These are phyloP conservation scores for Penicillium sp. DNA, from an alignment of 2,329 filamentous ascomycete species.

Conservation along the genomic window DNA sequence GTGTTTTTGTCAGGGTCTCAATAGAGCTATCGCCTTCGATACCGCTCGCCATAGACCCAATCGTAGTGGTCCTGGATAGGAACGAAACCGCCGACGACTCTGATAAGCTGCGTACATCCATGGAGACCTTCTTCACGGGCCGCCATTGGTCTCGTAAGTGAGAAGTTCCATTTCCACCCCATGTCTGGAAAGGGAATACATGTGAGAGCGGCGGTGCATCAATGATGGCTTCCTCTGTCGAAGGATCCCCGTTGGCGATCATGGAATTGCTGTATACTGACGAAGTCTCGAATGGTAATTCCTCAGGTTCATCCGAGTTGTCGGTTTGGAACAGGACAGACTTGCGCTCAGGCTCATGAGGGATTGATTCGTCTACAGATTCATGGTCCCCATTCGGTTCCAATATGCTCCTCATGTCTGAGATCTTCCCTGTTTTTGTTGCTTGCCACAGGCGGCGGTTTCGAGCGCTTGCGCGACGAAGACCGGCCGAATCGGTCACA, in stretches of 20 bases:
- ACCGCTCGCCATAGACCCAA: slow-evolving; percentile 68
- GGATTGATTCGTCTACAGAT: slow-evolving; percentile 26
- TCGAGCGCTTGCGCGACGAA: slow-evolving; percentile 78
- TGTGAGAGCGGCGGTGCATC: slow-evolving; percentile 60
- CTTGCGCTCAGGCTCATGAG: slow-evolving; percentile 42
- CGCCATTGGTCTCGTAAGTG: slow-evolving; percentile 47
- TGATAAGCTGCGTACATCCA: slow-evolving; percentile 86
- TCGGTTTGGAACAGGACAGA: slow-evolving; percentile 37
- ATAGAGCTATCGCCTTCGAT: slow-evolving; percentile 85
- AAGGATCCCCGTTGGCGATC: slow-evolving; percentile 19
- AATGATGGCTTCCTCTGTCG: slow-evolving; percentile 13
- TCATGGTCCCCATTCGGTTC: slow-evolving; percentile 61
- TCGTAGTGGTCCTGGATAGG: slow-evolving; percentile 72
- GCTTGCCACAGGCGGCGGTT: slow-evolving; percentile 90
- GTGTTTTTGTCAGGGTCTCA: slow-evolving; percentile 57
- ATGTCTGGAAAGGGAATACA: slow-evolving; percentile 84
- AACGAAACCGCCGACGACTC: slow-evolving; percentile 81
- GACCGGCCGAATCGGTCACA: slow-evolving; percentile 71
- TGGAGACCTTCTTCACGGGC: slow-evolving; percentile 73
- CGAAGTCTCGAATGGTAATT: slow-evolving; percentile 21
- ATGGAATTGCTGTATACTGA: slow-evolving; percentile 23
- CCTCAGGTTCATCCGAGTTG: slow-evolving; percentile 29
- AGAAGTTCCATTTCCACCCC: slow-evolving; percentile 45
- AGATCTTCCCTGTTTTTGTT: slow-evolving; percentile 70
- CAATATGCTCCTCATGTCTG: slow-evolving; percentile 73